Percentiles rank a stretch among this genome's conserved stretches.
phyloP scores from a whole-genome alignment of 805 yeast species.

The Lipomyces sp. region DNA sequence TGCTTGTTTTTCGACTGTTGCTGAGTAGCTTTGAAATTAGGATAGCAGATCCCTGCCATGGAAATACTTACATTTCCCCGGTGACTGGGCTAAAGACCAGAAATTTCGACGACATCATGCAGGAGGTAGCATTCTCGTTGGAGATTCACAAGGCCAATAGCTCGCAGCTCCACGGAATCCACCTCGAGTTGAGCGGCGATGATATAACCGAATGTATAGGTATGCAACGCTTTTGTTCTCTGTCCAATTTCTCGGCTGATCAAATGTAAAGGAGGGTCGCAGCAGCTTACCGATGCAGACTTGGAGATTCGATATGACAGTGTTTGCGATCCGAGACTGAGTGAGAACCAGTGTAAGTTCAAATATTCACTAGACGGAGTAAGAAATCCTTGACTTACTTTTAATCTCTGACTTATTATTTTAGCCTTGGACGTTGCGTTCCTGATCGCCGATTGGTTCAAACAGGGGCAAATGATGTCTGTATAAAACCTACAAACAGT shows the following conservation, averaged over 20 bases:
- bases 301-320: conserved; percentile 43
- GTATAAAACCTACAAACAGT: no score
- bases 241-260: not conserved
- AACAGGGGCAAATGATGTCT: conserved; percentile 28
- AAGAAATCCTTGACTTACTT: no score
- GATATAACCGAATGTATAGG: conserved; percentile 47
- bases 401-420: not conserved
- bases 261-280: conserved; percentile 36
- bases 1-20: not conserved
- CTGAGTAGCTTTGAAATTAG: conserved; percentile 1
- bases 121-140: conserved; percentile 41
- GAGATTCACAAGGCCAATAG: conserved; percentile 38
- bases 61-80: conserved; percentile 43
- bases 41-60: conserved; percentile 47
- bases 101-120: conserved; percentile 44
- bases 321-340: conserved; percentile 45
- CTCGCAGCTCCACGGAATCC: conserved; percentile 42
- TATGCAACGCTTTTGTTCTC: not conserved
- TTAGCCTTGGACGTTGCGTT: conserved; percentile 43
- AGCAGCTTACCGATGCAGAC: conserved; percentile 40
- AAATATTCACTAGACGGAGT: not conserved
- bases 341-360: conserved; percentile 37
- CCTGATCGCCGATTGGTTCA: conserved; percentile 41
- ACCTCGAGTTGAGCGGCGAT: conserved; percentile 45
- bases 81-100: conserved; percentile 42